These are phyloP conservation scores for Saturnispora sanitii DNA, from an alignment of 805 yeast species.

Conservation along the genomic window DNA sequence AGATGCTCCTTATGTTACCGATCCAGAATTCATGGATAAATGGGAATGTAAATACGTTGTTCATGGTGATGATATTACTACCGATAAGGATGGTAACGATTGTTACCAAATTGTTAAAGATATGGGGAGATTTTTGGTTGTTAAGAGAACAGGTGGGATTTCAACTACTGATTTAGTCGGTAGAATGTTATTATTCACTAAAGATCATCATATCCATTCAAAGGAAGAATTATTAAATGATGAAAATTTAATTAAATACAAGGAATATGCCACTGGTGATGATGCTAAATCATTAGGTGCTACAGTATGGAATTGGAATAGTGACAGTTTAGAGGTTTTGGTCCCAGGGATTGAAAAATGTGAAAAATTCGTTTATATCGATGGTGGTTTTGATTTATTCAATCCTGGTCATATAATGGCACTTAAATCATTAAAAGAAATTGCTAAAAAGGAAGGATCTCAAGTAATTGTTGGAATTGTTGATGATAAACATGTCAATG, in stretches of 20 bases:
- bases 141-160: constrained; percentile 87
- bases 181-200: constrained; percentile 60
- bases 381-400: constrained; percentile 86
- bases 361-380: constrained; percentile 36
- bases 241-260: constrained; percentile 35
- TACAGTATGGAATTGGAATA: constrained; percentile 38
- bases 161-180: constrained; percentile 93
- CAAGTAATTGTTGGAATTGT: constrained; percentile 56
- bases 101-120: constrained; percentile 81
- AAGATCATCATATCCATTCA: constrained; percentile 42
- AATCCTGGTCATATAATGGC: constrained; percentile 88
- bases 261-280: constrained; percentile 48
- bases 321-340: constrained; percentile 22
- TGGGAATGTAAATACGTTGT: constrained; percentile 84
- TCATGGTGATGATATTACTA: constrained; percentile 96
- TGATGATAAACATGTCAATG: constrained; percentile 47
- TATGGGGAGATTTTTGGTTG: constrained; percentile 79
- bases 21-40: constrained; percentile 65
- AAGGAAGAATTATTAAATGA: constrained; percentile 20
- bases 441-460: constrained; percentile 25
- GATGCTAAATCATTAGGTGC: constrained; percentile 53
- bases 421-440: constrained; percentile 38
- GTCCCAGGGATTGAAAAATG: constrained; percentile 26
- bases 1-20: constrained; percentile 90
- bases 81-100: constrained; percentile 92